Base-by-base conservation (phyloP, 129 eudicot species). In the Lactuca saligna region DNA sequence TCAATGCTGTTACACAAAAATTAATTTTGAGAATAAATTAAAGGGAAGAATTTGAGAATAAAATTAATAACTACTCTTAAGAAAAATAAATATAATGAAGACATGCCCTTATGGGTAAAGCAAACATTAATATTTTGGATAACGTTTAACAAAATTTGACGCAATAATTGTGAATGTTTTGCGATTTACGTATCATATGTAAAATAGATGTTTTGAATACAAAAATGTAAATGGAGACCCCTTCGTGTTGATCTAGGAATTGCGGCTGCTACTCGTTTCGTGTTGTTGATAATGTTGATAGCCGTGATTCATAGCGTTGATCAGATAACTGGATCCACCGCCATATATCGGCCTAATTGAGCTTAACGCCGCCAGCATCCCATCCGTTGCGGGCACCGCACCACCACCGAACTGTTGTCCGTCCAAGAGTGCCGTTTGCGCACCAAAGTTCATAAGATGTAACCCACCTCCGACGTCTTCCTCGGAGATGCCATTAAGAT, bases 381-480 rank as follows among this genome's bases (percentile, higher is more conserved):
- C 66, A 5, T 38, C 66, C 2, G 50, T 9, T 20, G 35, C 14
- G 25, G 65, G 17, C 66, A 46, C 17, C 17, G 59, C 58, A n/a
- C 67, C 58, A 44, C 67, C 75, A 46, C 67, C 8, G 8, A 54
- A 68, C 8, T 54, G 73, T 54, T 37, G 63, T 17, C 73, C 73
- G 53, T 68, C 12, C 17, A 68, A 68, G 8, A 35, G 0, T 12
- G 37, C 73, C 37, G 35, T 68, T 54, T 37, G 73, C 2, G 73
- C 13, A 32, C 66, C 66, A 14, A 57, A 70, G 33, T 58, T 70
- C 75, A 70, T 70, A 57, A 70, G 61, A 68, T 54, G 63, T 37
- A 68, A 12, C 53, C 73, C 73, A 10, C 53, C 44, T 12, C 57
- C 57, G 51, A 1, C 63, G 8, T 4, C 65, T 2, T 17, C 66